Conservation (phyloP, 2,329 filamentous ascomycete species). For the Setomelanomma holmii region DNA sequence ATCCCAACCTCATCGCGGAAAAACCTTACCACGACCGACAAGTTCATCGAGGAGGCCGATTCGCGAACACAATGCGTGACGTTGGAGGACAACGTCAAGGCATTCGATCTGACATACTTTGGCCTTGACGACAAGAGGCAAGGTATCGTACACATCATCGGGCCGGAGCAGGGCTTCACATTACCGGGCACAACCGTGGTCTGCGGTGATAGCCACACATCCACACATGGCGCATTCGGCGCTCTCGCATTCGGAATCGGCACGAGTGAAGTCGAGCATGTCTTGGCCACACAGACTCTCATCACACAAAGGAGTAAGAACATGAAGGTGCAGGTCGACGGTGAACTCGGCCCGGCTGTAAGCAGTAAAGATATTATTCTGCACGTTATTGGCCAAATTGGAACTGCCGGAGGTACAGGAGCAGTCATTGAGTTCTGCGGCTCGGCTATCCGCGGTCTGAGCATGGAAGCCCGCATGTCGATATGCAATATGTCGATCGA, state of each 20-base stretch:
- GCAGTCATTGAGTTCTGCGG: conserved; percentile 98
- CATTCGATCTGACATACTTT: conserved; percentile 96
- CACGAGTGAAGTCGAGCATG: conserved; percentile 98
- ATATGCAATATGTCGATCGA: conserved; percentile 99
- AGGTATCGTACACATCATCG: conserved; percentile 98
- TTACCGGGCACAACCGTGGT: conserved; percentile 96
- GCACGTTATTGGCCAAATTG: conserved; percentile 90
- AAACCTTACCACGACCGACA: conserved; percentile 89
- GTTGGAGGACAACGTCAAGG: conserved; percentile 95
- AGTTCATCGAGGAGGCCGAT: conserved; percentile 94
- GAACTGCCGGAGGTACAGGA: conserved; percentile 92
- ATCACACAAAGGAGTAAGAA: conserved; percentile 97
- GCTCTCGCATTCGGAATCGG: conserved; percentile 95
- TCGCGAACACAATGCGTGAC: conserved; percentile 93
- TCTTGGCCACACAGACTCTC: conserved; percentile 93
- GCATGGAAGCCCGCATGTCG: conserved; percentile 98
- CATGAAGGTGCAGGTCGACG: conserved; percentile 96
- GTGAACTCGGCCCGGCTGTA: conserved; percentile 86
- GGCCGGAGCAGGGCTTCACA: conserved; percentile 98
- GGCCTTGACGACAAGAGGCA: conserved; percentile 95
- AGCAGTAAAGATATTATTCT: conserved; percentile 96
- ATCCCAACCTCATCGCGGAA: conserved; percentile 91
- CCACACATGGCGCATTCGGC: conserved; percentile 96
- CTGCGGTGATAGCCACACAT: conserved; percentile 97
- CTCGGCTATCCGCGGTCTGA: conserved; percentile 85